Percentiles rank a stretch among this genome's conserved stretches.
phyloP scores from a whole-genome alignment of 2,329 filamentous ascomycete species.

The Sclerotinia subarctica region DNA sequence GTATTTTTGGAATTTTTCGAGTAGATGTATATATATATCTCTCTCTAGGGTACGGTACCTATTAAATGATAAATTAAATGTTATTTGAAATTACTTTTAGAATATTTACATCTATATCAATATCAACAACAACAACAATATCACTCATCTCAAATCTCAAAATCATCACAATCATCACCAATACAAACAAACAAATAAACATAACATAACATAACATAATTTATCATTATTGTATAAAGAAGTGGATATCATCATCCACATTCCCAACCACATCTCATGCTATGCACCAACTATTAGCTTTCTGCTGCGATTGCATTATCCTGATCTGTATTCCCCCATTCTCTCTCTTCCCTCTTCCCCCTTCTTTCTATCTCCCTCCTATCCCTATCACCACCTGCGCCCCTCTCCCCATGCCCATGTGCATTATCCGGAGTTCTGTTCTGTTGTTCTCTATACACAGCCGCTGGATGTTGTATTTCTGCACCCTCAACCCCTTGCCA shows the following conservation, averaged over 20 bases:
- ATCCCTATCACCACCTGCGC: background rate
- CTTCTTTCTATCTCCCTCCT: conserved; percentile 31
- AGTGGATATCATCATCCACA: conserved; percentile 7
- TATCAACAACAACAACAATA: no score
- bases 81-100: no score
- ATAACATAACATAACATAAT: conserved; percentile 7
- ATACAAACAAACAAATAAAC: background rate
- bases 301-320: background rate
- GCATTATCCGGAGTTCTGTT: conserved; percentile 38
- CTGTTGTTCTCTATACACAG: conserved; percentile 30
- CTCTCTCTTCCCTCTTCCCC: no score
- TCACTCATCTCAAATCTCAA: no score
- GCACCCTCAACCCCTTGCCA: conserved; percentile 38
- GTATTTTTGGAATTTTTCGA: no score
- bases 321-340: no score
- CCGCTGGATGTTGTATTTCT: conserved; percentile 33
- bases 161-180: no score
- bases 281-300: no score
- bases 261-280: background rate
- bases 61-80: no score
- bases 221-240: conserved; percentile 9
- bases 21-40: no score
- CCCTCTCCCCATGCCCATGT: conserved; percentile 25
- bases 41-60: no score
- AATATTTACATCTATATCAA: no score